phyloP scores from a whole-genome alignment of 768 basidiomycete genomes.

The Tephrocybe sp. region DNA sequence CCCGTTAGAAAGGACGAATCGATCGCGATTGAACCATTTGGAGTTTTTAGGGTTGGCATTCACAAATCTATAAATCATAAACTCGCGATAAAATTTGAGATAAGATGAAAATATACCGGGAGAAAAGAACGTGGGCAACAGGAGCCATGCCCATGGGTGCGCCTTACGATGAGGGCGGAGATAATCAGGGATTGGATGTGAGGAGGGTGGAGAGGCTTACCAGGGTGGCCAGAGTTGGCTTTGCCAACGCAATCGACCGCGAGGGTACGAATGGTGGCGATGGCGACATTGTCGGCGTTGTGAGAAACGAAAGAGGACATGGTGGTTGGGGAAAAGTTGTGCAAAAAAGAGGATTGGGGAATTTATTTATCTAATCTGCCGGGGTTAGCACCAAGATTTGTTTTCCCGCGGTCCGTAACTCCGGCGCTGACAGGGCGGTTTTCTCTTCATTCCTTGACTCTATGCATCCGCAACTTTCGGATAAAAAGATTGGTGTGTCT shows the following conservation, averaged over 20 bases:
- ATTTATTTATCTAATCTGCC: constrained; percentile 19
- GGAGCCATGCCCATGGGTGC: constrained; percentile 96
- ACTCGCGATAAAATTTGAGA: background rate
- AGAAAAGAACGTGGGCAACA: constrained; percentile 75
- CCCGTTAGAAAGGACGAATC: constrained; percentile 96
- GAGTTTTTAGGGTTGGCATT: constrained; percentile 86
- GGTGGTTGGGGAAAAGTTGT: constrained; percentile 24
- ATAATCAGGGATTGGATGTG: background rate
- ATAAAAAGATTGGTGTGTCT: constrained; percentile 53
- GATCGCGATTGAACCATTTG: constrained; percentile 95
- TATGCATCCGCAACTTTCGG: constrained; percentile 75
- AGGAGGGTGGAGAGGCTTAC: constrained; percentile 29
- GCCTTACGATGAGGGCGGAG: constrained; percentile 40
- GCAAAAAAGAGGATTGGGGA: constrained; percentile 13
- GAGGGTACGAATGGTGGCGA: constrained; percentile 74
- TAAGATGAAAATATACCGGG: constrained; percentile 43
- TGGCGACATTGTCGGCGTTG: constrained; percentile 51
- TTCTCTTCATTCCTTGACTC: background rate
- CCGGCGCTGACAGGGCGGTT: constrained; percentile 1
- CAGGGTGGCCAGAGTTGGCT: constrained; percentile 94
- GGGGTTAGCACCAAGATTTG: background rate
- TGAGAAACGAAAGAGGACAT: constrained; percentile 40
- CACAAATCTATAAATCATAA: constrained; percentile 56
- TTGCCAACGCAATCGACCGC: constrained; percentile 77
- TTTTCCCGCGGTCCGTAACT: constrained; percentile 14